These are phyloP conservation scores for Voacanga thouarsii DNA, from an alignment of 257 asterid genomes.

Conservation along the genomic window DNA sequence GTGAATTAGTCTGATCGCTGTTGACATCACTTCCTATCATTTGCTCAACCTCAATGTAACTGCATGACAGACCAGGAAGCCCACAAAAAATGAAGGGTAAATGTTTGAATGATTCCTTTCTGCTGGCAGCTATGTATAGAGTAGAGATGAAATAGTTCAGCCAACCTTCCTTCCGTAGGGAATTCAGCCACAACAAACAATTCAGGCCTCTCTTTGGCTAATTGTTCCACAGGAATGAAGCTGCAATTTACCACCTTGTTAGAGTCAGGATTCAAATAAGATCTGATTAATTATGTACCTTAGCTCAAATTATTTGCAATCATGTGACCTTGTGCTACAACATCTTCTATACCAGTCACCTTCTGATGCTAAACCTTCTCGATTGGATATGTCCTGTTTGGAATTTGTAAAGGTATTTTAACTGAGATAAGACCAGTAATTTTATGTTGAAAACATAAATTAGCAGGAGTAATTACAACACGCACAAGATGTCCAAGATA, in stretches of 20 bases:
- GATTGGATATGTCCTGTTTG: constrained; percentile 71
- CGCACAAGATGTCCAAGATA: constrained; percentile 73
- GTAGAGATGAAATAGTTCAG: constrained; percentile 1
- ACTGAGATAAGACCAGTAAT: background rate
- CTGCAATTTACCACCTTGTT: constrained; percentile 35
- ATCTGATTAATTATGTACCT: background rate
- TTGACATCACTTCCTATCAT: constrained; percentile 16
- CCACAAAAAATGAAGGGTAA: background rate
- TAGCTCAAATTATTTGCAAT: constrained; percentile 6
- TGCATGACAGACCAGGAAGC: constrained; percentile 18
- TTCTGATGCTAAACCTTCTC: constrained; percentile 75
- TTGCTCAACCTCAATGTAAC: constrained; percentile 27
- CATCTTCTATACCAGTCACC: constrained; percentile 59
- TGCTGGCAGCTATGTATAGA: background rate
- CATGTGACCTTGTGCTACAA: constrained; percentile 48
- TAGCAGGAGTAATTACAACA: constrained; percentile 14
- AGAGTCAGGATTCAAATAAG: constrained; percentile 1
- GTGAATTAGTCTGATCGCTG: constrained; percentile 37
- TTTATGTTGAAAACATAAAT: background rate
- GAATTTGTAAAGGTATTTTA: constrained; percentile 10
- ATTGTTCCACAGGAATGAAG: constrained; percentile 48
- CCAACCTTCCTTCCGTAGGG: constrained; percentile 61
- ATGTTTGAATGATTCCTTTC: background rate
- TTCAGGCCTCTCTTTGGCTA: constrained; percentile 58
- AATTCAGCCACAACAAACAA: constrained; percentile 63